Evolutionary conservation across 306 rosid genomes (phyloP).

Genomic region (Fagus crenata): DNA sequence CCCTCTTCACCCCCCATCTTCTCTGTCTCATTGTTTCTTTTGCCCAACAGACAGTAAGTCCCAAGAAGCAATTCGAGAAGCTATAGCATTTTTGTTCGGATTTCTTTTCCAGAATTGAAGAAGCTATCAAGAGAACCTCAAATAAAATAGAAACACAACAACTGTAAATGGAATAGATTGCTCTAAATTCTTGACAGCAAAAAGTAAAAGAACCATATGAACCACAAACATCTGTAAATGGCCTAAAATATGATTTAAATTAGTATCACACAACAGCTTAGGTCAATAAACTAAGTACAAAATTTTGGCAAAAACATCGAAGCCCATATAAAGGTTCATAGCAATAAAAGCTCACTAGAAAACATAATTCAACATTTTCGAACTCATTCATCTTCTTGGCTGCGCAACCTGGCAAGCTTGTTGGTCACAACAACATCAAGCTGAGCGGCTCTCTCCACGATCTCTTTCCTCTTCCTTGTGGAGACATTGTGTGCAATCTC

Average conservation of each 20-base stretch:
- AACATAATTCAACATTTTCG: conserved; percentile 3
- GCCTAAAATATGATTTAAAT: neutral
- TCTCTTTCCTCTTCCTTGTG: conserved; percentile 75
- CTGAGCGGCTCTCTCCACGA: conserved; percentile 81
- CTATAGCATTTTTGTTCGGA: too few relatives aligned
- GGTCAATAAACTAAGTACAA: neutral
- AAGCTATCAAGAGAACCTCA: too few relatives aligned
- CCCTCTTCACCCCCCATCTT: too few relatives aligned
- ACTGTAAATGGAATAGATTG: too few relatives aligned
- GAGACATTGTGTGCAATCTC: conserved; percentile 84
- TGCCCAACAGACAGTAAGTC: too few relatives aligned
- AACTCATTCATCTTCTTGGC: conserved; percentile 84
- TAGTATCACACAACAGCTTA: neutral
- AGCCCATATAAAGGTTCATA: neutral
- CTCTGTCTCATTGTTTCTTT: too few relatives aligned
- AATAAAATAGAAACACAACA: too few relatives aligned
- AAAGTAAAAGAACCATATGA: too few relatives aligned
- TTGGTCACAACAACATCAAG: conserved; percentile 88
- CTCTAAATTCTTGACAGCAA: too few relatives aligned
- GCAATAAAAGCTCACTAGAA: conserved; percentile 24
- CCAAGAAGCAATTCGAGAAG: too few relatives aligned
- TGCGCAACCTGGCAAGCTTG: conserved; percentile 81
- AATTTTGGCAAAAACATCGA: neutral
- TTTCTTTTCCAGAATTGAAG: too few relatives aligned
- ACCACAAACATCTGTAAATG: neutral